Evolutionary conservation across 2,329 filamentous ascomycete genomes (phyloP), one percentile per base, ranked within the genome.

Genomic region (Ophiosphaerella herpotricha): DNA sequence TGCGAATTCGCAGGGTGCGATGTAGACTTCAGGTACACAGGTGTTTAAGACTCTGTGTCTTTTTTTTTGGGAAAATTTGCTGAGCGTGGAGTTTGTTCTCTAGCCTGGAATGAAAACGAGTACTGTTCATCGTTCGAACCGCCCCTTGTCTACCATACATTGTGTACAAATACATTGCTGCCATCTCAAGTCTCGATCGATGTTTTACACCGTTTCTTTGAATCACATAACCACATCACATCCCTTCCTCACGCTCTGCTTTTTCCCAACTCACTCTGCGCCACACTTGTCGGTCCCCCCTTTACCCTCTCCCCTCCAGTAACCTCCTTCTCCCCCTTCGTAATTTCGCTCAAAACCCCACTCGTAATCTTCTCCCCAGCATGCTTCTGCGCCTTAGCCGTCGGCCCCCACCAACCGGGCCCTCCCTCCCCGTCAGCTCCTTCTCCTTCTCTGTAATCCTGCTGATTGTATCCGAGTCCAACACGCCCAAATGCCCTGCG

Each of bases 181-280:
- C 8, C 34, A 36, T 36, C 4, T 14, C 18, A 36, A 36, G 7
- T 3, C n/a, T 36, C 14, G 8, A 36, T 14, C 14, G 4, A 16
- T 36, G 13, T 36, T 16, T 18, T 5, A 36, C 34, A 9, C 34
- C 5, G 4, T 36, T 18, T n/a, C n/a, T 36, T 36, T 8, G 7
- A 16, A 2, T 4, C 23, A 39, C 36, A 39, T 39, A 29, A 38
- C 24, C 29, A 31, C 18, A 23, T n/a, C 12, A 46, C 29, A 31
- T 9, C 23, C 9, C 41, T 23, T 5, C 38, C 16, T 24, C 23
- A 56, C 31, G 47, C 47, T 43, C 60, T 50, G 39, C 67, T 70
- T 57, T 67, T 71, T 1, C 50, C 58, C 29, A 72, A 46, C 55
- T 66, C 63, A 50, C 71, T 74, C 60, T 71, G 67, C 39, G 64